Base-by-base conservation (phyloP, 805 yeast genomes). In the Ogataea salicorniae region DNA sequence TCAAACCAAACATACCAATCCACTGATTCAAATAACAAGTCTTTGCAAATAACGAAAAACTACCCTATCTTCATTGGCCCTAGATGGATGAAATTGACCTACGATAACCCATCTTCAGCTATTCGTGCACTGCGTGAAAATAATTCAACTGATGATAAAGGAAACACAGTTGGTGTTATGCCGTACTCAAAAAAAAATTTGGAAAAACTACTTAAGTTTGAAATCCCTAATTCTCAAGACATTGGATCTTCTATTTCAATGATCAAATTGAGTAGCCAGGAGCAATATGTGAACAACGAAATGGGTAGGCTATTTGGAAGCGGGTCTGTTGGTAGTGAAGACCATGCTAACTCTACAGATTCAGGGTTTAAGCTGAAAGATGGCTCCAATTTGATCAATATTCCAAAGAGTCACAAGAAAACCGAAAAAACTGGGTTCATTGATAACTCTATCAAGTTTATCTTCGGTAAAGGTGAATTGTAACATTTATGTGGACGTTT, bases 1-100 rank as follows among this genome's bases (percentile, higher is more conserved):
- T 45, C 43, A 35, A 34, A 44, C 35, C 34, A 34, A 43, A 6
- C 35, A 20, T n/a, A 26, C 38, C 22, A 35, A 15, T 39, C 33
- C 22, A 23, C 34, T 18, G 23, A 39, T 39, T 39, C 26, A 18
- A 39, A 33, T 26, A 11, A 26, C 9, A 26, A 5, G 11, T 9
- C 31, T 9, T 26, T 34, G 29, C 18, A 22, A 29, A 20, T 20
- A 29, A 34, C 6, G 13, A 72, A 66, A 54, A 63, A 70, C 59
- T 48, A 63, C 33, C 95, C 97, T 3, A 83, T 92, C 8, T 86
- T 80, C 65, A 77, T 91, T 13, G 98, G 98, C 1, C 77, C 81
- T 41, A 82, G 87, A 37, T 92, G 98, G 98, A 81, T 91, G n/a
- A 87, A 90, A 61, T 63, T 92, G 46, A 91, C 97, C 4, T 94